Base-by-base conservation (phyloP, 1,139 yeast genomes). In the Scheffersomyces parashehatae region DNA sequence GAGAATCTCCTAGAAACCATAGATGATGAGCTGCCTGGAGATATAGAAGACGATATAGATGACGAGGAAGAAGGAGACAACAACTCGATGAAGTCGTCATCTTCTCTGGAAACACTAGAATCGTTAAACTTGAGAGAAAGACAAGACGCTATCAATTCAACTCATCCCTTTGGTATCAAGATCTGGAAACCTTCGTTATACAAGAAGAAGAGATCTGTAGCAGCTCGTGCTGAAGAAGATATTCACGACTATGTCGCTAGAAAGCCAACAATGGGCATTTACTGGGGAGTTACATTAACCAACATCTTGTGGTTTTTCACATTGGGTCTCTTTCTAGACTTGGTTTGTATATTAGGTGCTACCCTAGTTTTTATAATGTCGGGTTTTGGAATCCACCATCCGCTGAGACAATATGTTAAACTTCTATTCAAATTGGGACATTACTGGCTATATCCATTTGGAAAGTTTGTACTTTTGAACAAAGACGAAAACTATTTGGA, bases 101-200 rank as follows among this genome's bases (percentile, higher is more conserved):
- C 77, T 1, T 80, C 89, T 0, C 61, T 79, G 1, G 68, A 75
- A 3, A 81, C 95, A 0, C 64, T 81, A 24, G 97, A 90, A 59
- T 86, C 96, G 1, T 83, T 88, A 56, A 93, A 96, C n/a, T 74
- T 93, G 47, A 75, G 93, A 48, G 97, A 91, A 54, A 82, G 98
- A 52, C 99, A 93, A 65, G 90, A 88, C 53, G 99, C 99, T 3
- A 95, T 93, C 62, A 93, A 93, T 59, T 84, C 88, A 43, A 90
- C 98, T 1, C 99, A 95, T 68, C 99, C 99, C 0, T 93, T 93
- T 60, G 99, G 99, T 75, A 90, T 93, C 42, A 86, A 96, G 63
- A 88, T 93, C 55, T 93, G 99, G 99, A 93, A 93, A 60, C 99
- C 99, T 1, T 97, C 99, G 2, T 75, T 93, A 47, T 93, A 93